phyloP scores from a whole-genome alignment of 2,329 filamentous ascomycete genomes.

The Rhinocladiella mackenziei region DNA sequence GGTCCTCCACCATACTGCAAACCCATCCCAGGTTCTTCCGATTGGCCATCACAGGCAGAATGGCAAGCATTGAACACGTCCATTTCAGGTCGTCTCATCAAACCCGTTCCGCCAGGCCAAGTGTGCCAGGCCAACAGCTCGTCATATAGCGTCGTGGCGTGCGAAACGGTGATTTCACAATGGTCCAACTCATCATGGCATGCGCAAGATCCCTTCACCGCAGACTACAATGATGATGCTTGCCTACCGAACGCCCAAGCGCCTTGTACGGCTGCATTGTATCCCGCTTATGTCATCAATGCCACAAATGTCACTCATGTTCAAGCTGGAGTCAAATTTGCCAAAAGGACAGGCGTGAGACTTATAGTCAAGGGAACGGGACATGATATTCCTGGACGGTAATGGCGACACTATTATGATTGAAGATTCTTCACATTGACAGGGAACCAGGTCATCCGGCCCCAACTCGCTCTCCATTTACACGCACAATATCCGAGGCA shows the following conservation, averaged over 20 bases:
- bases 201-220: constrained; percentile 38
- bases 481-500: constrained; percentile 30
- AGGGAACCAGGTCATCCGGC: constrained; percentile 37
- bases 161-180: constrained; percentile 32
- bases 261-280: constrained; percentile 34
- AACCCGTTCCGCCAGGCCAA: constrained; percentile 43
- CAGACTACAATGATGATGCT: constrained; percentile 49
- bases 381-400: constrained; percentile 43
- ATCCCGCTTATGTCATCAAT: constrained; percentile 37
- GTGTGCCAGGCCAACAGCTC: constrained; percentile 42
- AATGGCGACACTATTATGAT: too few species aligned
- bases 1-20: constrained; percentile 25
- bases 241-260: constrained; percentile 42
- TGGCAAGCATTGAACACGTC: constrained; percentile 40
- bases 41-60: constrained; percentile 37
- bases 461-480: constrained; percentile 43
- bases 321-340: constrained; percentile 40
- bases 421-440: constrained; percentile 36
- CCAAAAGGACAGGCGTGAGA: constrained; percentile 37
- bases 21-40: constrained; percentile 18
- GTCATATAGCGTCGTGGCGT: constrained; percentile 35
- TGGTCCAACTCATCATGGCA: constrained; percentile 41
- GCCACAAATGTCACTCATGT: constrained; percentile 35
- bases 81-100: constrained; percentile 35
- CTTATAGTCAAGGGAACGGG: constrained; percentile 54